Conservation (phyloP, 805 yeast species). For the Starmera quercuum region DNA sequence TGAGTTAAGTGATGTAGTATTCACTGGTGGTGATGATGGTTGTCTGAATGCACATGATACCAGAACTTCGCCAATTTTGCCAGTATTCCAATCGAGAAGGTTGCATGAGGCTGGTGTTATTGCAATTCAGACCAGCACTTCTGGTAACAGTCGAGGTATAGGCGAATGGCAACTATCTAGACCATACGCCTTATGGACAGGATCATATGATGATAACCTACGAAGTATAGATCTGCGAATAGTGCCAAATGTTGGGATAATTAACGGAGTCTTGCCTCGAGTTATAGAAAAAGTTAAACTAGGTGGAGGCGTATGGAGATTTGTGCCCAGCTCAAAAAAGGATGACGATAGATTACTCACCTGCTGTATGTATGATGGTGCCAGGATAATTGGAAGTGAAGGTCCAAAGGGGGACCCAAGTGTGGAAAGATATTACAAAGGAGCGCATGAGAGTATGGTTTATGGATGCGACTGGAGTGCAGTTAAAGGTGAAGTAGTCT, state of each 20-base stretch:
- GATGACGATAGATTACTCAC: conserved; percentile 47
- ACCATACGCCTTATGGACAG: conserved; percentile 64
- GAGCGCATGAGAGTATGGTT: conserved; percentile 85
- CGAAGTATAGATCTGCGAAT: conserved; percentile 63
- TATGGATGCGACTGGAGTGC: conserved; percentile 89
- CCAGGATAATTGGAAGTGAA: conserved; percentile 48
- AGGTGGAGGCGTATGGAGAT: conserved; percentile 96
- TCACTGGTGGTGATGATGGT: conserved; percentile 90
- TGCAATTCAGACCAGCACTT: conserved; percentile 54
- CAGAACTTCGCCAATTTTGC: conserved; percentile 25
- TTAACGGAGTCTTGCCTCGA: conserved; percentile 46
- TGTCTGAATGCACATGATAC: conserved; percentile 67
- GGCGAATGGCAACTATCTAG: conserved; percentile 34
- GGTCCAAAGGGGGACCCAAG: conserved; percentile 14
- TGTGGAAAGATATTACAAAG: conserved; percentile 41
- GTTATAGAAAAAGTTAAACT: conserved; percentile 39
- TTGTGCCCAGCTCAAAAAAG: conserved; percentile 50
- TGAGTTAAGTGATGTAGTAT: conserved; percentile 48
- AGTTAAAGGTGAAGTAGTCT: conserved; percentile 39
- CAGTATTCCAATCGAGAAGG: conserved; percentile 33
- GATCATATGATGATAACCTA: conserved; percentile 83
- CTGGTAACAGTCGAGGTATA: conserved; percentile 24
- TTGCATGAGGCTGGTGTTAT: conserved; percentile 91
- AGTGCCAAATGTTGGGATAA: conserved; percentile 30
- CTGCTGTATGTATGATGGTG: conserved; percentile 97